Conservation (phyloP, 768 basidiomycete genomes). For the Collybiopsis confluens region DNA sequence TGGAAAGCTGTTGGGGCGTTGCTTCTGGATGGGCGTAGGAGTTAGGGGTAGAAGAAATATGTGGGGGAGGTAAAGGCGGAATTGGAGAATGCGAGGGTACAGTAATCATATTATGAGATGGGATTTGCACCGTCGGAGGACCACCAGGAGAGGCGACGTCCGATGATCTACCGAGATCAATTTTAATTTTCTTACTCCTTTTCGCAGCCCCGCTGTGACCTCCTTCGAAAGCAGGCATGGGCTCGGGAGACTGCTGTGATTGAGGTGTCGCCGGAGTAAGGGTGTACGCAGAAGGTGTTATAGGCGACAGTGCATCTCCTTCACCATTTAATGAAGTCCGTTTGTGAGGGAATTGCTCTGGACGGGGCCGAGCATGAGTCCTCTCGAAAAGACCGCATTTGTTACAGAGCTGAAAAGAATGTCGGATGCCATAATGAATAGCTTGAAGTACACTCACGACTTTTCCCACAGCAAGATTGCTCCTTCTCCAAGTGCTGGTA, state of each 20-base stretch:
- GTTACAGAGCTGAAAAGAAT: conserved; percentile 43
- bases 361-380: conserved; percentile 75
- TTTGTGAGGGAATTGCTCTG: conserved; percentile 79
- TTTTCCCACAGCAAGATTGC: conserved; percentile 76
- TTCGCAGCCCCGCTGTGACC: neutral
- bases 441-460: conserved; percentile 51
- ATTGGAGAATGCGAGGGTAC: neutral
- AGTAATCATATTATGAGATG: neutral
- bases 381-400: conserved; percentile 84
- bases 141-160: too few species aligned
- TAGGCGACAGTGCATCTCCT: neutral
- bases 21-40: neutral
- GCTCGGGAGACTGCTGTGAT: neutral
- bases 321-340: conserved; percentile 49
- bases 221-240: neutral
- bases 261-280: conserved; percentile 1
- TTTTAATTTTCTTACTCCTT: conserved; percentile 1
- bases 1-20: neutral
- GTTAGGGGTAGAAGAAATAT: neutral
- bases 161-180: neutral
- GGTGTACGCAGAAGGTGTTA: neutral
- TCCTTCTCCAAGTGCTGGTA: conserved; percentile 76
- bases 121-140: neutral
- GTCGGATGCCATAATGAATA: neutral
- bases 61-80: neutral